These are phyloP conservation scores for Sclerotinia nivalis DNA, from an alignment of 2,329 filamentous ascomycete genomes.

Conservation along the genomic window DNA sequence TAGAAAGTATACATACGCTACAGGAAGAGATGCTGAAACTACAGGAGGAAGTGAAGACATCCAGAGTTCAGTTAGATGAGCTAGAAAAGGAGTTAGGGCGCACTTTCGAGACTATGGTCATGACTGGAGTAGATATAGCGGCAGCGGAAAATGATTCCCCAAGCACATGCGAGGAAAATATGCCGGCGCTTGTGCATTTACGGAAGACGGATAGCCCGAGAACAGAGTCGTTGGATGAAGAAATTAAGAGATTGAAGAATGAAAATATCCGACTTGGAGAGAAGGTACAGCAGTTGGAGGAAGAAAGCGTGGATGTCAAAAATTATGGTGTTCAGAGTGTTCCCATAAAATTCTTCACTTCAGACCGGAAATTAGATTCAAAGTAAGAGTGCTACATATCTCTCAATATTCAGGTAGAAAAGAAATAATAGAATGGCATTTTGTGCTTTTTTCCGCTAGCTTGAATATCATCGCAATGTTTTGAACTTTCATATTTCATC, in stretches of 20 bases:
- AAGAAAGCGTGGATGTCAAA: neutral
- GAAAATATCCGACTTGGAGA: neutral
- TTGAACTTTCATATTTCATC: too few species aligned
- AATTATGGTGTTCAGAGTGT: neutral
- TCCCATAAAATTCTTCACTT: neutral
- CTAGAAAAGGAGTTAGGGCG: neutral
- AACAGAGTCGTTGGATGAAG: too few species aligned
- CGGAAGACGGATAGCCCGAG: fast-evolving
- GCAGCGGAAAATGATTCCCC: too few species aligned
- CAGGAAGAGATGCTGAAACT: neutral
- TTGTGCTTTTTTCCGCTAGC: neutral
- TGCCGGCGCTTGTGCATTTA: neutral
- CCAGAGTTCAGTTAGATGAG: neutral
- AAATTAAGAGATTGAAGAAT: neutral
- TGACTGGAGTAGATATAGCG: neutral
- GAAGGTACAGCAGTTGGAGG: neutral
- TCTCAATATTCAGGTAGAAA: neutral
- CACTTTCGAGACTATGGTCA: neutral
- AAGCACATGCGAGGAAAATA: neutral
- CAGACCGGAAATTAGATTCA: too few species aligned
- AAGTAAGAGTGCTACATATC: too few species aligned
- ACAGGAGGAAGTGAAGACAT: neutral
- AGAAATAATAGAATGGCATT: neutral
- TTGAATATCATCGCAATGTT: neutral
- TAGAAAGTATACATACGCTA: neutral